Evolutionary conservation across 2,329 filamentous ascomycete species (phyloP).

Genomic region (Alternaria sp.): DNA sequence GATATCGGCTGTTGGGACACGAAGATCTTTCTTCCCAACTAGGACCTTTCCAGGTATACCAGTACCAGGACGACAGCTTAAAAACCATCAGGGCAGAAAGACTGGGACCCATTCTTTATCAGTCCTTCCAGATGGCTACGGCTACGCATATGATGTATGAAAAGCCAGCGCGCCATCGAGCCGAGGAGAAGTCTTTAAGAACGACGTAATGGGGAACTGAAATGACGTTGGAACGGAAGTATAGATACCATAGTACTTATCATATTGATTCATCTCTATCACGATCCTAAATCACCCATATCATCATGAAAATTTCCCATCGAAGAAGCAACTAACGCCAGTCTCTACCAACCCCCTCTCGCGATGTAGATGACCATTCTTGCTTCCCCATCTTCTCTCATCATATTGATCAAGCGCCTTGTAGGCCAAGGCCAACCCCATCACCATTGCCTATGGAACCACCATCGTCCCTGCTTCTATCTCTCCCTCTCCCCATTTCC

Average conservation of each 20-base stretch:
- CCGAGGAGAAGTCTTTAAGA: not conserved
- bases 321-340: not conserved
- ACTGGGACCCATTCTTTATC: not conserved
- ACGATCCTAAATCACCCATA: not conserved
- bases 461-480: constrained; percentile 38
- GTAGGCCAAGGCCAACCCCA: constrained; percentile 37
- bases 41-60: not conserved
- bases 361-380: constrained; percentile 15
- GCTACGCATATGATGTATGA: not conserved
- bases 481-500: constrained; percentile 64
- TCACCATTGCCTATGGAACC: constrained; percentile 28
- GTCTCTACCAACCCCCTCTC: constrained; percentile 11
- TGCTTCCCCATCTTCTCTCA: not conserved
- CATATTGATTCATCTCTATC: not conserved
- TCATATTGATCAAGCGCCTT: constrained; percentile 19
- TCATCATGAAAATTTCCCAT: not conserved
- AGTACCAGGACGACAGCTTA: not conserved
- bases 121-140: not conserved
- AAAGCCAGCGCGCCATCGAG: not conserved
- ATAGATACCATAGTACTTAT: not conserved
- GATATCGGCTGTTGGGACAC: not conserved
- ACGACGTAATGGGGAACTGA: not conserved
- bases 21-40: no score
- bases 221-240: not conserved
- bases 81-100: not conserved